Percentiles rank a stretch among this genome's conserved stretches.
Evolutionary conservation across 23 red algal species (phyloP).

Genomic region (Chondrus crispus): DNA sequence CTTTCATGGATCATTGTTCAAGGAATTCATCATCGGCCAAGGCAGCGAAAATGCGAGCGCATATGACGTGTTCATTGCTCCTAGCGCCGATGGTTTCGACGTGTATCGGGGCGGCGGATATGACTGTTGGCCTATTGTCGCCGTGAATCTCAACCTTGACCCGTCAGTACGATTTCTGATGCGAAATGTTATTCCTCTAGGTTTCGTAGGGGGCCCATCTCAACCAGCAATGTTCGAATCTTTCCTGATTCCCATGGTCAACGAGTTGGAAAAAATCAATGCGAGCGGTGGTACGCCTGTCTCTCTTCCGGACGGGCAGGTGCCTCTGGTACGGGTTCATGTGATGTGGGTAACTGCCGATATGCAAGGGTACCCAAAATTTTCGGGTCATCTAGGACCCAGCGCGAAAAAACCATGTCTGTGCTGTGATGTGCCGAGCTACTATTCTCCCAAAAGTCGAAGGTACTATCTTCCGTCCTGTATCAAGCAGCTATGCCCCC

Average conservation of each 20-base stretch:
- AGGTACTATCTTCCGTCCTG: constrained; percentile 34
- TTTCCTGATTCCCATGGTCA: constrained; percentile 9
- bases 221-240: constrained; percentile 21
- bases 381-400: background rate
- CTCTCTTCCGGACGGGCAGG: background rate
- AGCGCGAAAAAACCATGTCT: background rate
- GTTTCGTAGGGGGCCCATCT: background rate
- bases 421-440: background rate
- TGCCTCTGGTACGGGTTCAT: background rate
- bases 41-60: background rate
- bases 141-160: background rate
- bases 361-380: background rate
- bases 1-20: background rate
- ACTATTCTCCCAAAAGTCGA: background rate
- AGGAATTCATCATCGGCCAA: background rate
- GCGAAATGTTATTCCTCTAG: background rate
- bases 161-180: constrained; percentile 1
- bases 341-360: background rate
- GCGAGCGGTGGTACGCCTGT: background rate
- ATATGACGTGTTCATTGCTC: background rate
- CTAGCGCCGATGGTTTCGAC: background rate
- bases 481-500: no score
- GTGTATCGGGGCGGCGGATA: background rate
- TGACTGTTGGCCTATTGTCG: background rate
- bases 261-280: background rate